Evolutionary conservation across 1,139 yeast species (phyloP), one percentile per base, ranked within the genome.

Genomic region (Wickerhamomyces sp.): DNA sequence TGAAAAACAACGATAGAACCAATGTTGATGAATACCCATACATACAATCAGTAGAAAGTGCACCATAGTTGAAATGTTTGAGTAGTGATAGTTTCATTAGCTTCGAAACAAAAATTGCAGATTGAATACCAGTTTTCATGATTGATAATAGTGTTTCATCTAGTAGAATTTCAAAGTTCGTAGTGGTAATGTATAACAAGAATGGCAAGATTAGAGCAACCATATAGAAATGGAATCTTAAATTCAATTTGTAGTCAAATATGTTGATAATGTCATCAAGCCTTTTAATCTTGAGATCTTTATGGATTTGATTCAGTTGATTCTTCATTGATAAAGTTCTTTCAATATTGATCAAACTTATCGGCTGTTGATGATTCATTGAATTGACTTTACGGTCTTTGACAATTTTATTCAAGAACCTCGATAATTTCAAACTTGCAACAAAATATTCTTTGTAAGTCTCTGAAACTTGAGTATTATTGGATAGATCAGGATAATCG

Each of bases 401-500:
- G 34, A 67, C 56, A 26, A 69, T 67, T 45, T 63, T 65, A 43
- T 63, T 64, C 23, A 68, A 57, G 39, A 68, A 62, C 39, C 60
- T 63, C 2, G 71, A 61, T 29, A 71, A 48, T 35, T 61, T 64
- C 32, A 66, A 56, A 38, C 64, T 60, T 34, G 65, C 59, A 11
- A 57, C 52, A 48, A 64, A 67, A 49, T 60, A 70, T 10, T 54
- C 56, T 41, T 61, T 62, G 50, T 63, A 69, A 15, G 61, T 61
- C 15, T 55, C 63, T 45, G 64, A 67, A 2, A 49, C 43, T 27
- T 45, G 44, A 3, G 42, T 84, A 44, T 73, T 73, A 31, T 63
- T 54, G 33, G 84, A 75, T 39, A 87, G 65, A 39, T 83, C 91
- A 0, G 90, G 86, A 59, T 84, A 87, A 61, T 86, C 95, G 38